Evolutionary conservation across 352 stramenopile genomes (phyloP), one percentile per base, ranked within the genome.

Genomic region (Globisporangium mamillatum): DNA sequence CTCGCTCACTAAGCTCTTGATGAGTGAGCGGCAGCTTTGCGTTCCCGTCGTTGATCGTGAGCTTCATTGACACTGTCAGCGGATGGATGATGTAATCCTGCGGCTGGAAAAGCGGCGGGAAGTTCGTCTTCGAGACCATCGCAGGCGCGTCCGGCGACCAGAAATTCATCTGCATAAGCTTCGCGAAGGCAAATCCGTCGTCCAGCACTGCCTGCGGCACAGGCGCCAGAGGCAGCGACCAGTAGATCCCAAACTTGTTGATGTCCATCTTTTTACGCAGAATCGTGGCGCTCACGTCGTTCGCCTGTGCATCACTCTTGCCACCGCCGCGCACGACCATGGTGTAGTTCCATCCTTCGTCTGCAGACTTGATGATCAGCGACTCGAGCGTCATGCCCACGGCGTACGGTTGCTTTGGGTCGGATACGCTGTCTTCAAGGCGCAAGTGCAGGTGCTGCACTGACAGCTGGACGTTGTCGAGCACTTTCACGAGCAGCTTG

Each of bases 391-490:
- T 95, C 41, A 93, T 66, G 0, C 87, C 87, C 16, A 95, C 76
- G 0, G 85, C 84, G 56, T 84, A 93, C 8, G 84, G 77, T 2
- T 68, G 71, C 10, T 25, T 54, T 0, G 75, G 70, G 46, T 80
- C 70, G n/a, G 84, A 93, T 14, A 87, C 73, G 3, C 64, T 34
- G 75, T 95, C 87, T 48, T 95, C 87, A 53, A 95, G 68, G 0
- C 87, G 73, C 50, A 93, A 24, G 66, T 95, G 87, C 27, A 93
- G 75, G 65, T 91, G 82, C 69, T 92, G 85, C 29, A 95, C 76
- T 20, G 91, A 81, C 2, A 95, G 70, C 60, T 95, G 87, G 52
- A 95, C 78, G n/a, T 95, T 95, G 72, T 95, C 87, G 50, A 95
- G 78, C 60, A 86, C 74, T 59, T 95, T 95, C 36, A 90, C 79